A percentile compares a stretch with the other conserved stretches of the same genome.
phyloP scores from a whole-genome alignment of 2,329 filamentous ascomycete species.

The Cordyceps militaris region DNA sequence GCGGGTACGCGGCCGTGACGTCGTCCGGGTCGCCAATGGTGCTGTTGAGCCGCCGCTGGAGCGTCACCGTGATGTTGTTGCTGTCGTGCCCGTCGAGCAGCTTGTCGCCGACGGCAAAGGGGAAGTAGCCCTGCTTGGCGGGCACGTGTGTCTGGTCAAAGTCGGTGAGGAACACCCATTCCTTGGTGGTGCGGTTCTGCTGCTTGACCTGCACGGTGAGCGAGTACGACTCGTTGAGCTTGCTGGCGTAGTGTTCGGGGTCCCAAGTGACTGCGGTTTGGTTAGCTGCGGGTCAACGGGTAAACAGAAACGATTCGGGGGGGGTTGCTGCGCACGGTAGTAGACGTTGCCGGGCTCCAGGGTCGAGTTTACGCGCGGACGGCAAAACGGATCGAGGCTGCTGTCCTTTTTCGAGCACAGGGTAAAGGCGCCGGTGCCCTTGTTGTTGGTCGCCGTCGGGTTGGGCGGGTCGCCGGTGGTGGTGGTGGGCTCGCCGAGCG shows the following conservation, averaged over 20 bases:
- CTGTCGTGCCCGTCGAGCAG: constrained; percentile 30
- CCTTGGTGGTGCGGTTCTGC: constrained; percentile 30
- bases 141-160: constrained; percentile 28
- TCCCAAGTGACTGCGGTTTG: constrained; percentile 47
- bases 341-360: constrained; percentile 41
- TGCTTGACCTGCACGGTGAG: constrained; percentile 34
- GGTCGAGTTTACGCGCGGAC: constrained; percentile 35
- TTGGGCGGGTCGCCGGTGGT: constrained; percentile 38
- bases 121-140: constrained; percentile 39
- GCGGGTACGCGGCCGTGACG: constrained; percentile 36
- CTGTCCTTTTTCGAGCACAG: constrained; percentile 43
- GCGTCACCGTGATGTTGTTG: constrained; percentile 43
- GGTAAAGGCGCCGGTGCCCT: constrained; percentile 41
- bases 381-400: constrained; percentile 44
- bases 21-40: constrained; percentile 20
- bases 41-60: constrained; percentile 33
- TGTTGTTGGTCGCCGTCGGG: constrained; percentile 36
- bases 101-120: constrained; percentile 33
- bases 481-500: constrained; percentile 31
- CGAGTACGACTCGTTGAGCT: constrained; percentile 23
- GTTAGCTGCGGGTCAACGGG: background rate
- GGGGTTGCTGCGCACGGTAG: constrained; percentile 35
- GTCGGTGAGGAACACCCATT: constrained; percentile 30
- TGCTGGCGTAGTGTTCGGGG: constrained; percentile 41
- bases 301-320: background rate